phyloP scores from a whole-genome alignment of 345 rosid species.

The Syzygium aromaticum region DNA sequence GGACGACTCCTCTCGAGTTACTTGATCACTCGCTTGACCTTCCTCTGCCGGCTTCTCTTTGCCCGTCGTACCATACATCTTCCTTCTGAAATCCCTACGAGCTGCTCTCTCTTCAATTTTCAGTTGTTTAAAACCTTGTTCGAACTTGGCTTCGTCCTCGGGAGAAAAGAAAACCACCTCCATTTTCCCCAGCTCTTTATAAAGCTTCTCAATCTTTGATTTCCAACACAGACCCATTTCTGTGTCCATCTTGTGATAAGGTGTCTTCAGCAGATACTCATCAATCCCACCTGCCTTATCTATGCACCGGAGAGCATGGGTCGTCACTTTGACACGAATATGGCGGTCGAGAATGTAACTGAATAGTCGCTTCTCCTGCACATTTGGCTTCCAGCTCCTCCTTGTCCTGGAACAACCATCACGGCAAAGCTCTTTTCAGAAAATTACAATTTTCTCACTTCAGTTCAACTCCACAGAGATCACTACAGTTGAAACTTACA shows the following conservation, averaged over 20 bases:
- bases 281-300: conserved; percentile 99
- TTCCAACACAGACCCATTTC: conserved; percentile 92
- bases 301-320: conserved; percentile 91
- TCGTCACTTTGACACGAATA: conserved; percentile 82
- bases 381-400: conserved; percentile 91
- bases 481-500: not conserved
- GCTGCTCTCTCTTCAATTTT: conserved; percentile 53
- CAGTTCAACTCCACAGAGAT: not conserved
- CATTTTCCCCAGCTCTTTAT: conserved; percentile 74
- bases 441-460: not conserved
- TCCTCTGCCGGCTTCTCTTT: conserved; percentile 20
- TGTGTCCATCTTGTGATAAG: conserved; percentile 91
- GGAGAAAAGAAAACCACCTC: conserved; percentile 67
- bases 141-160: conserved; percentile 70
- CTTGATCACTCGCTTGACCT: conserved; percentile 7
- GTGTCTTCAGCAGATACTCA: conserved; percentile 89
- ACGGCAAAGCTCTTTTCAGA: not conserved
- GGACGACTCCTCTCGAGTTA: conserved; percentile 1
- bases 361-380: conserved; percentile 83
- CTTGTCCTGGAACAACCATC: conserved; percentile 35
- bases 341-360: conserved; percentile 89
- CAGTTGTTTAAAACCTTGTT: conserved; percentile 68
- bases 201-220: conserved; percentile 78
- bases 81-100: conserved; percentile 59
- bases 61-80: conserved; percentile 28